These are phyloP conservation scores for Sugiyamaella novakii DNA, from an alignment of 1,139 yeast genomes.

Conservation along the genomic window DNA sequence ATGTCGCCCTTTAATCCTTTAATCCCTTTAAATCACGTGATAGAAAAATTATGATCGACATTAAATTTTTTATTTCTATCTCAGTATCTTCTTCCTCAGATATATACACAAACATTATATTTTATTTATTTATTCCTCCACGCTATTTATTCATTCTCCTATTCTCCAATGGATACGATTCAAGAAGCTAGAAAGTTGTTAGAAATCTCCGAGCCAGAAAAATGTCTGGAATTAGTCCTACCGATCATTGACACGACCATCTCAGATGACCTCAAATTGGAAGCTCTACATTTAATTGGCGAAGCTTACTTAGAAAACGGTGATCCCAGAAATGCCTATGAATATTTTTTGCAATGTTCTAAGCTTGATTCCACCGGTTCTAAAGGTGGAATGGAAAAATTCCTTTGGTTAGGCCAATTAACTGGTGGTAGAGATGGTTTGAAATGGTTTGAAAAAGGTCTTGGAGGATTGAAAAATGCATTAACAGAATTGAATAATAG, in stretches of 20 bases:
- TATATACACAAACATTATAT: neutral
- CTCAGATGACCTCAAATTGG: constrained; percentile 19
- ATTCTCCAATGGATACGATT: constrained; percentile 11
- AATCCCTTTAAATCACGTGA: too few species aligned
- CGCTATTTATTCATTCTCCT: too few species aligned
- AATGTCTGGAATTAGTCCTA: constrained; percentile 16
- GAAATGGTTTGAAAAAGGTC: constrained; percentile 63
- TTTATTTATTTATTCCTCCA: constrained; percentile 5
- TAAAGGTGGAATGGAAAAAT: constrained; percentile 71
- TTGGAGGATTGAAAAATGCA: constrained; percentile 50
- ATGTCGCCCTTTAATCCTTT: too few species aligned
- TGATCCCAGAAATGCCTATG: constrained; percentile 75
- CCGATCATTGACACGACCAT: constrained; percentile 12
- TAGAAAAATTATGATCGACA: constrained; percentile 2
- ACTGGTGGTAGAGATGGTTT: constrained; percentile 82
- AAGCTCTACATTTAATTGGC: constrained; percentile 58
- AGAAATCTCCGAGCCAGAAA: constrained; percentile 18
- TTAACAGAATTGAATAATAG: constrained; percentile 40
- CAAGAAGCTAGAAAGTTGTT: constrained; percentile 19
- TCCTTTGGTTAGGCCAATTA: constrained; percentile 87
- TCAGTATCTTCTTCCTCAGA: neutral
- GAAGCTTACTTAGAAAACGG: constrained; percentile 79
- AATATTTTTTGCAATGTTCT: constrained; percentile 62
- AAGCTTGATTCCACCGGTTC: constrained; percentile 67
- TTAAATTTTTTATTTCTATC: constrained; percentile 7